Conservation (phyloP, 768 basidiomycete species). For the Termitomyces sp. region DNA sequence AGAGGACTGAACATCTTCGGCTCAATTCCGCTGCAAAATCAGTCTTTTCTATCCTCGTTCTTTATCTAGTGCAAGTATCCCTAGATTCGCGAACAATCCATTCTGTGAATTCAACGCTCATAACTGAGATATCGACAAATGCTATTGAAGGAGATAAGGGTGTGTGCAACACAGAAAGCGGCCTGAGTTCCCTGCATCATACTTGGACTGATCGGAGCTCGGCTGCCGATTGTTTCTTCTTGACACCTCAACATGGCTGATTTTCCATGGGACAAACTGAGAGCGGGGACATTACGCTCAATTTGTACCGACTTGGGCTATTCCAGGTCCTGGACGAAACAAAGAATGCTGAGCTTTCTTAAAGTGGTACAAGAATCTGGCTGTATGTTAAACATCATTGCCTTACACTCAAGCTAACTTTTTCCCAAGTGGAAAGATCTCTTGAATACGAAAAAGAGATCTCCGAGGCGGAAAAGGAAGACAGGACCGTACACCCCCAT, state of each 20-base stretch:
- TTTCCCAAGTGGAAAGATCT: conserved; percentile 13
- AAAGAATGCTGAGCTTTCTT: conserved; percentile 12
- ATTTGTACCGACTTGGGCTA: conserved; percentile 17
- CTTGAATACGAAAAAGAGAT: neutral
- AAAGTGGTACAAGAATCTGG: conserved; percentile 8
- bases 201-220: conserved; percentile 4
- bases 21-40: neutral
- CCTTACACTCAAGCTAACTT: neutral
- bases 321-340: neutral
- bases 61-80: neutral
- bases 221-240: conserved; percentile 1
- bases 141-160: neutral
- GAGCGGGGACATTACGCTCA: conserved; percentile 16
- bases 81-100: neutral
- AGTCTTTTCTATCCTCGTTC: neutral
- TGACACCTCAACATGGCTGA: conserved; percentile 3
- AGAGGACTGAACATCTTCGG: neutral
- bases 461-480: conserved; percentile 3
- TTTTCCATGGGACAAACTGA: conserved; percentile 18
- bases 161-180: neutral
- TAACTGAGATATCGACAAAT: neutral
- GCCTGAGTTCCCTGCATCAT: no score
- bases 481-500: neutral
- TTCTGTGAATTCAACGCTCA: neutral
- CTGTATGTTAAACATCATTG: conserved; percentile 7